A percentile compares a stretch with the other conserved stretches of the same genome.
phyloP scores from a whole-genome alignment of 495 filamentous ascomycete species.

The Hypoxylon crocopeplum region DNA sequence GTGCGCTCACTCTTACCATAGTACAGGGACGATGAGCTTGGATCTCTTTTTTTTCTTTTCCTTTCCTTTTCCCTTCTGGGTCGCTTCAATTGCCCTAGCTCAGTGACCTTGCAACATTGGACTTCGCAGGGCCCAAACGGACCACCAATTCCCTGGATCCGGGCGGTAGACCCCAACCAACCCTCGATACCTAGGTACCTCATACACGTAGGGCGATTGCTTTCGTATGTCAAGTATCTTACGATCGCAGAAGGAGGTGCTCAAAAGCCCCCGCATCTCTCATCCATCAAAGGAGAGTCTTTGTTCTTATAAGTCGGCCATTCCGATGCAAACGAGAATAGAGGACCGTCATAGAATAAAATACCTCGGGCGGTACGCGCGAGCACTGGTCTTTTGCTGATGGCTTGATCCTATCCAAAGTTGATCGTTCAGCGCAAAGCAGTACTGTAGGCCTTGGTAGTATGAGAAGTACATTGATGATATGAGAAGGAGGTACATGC shows the following conservation, averaged over 20 bases:
- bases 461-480: too few relatives aligned
- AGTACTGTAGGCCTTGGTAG: too few relatives aligned
- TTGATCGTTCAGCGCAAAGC: too few relatives aligned
- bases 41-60: constrained; percentile 1
- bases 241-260: background rate
- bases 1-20: constrained; percentile 4
- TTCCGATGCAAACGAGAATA: constrained; percentile 9
- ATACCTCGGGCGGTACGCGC: background rate
- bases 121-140: constrained; percentile 10
- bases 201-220: too few relatives aligned
- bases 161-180: constrained; percentile 9
- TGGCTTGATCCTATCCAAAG: constrained; percentile 27
- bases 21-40: constrained; percentile 3
- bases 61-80: constrained; percentile 4
- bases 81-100: constrained; percentile 28
- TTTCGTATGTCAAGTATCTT: too few relatives aligned
- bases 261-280: constrained; percentile 3
- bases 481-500: too few relatives aligned
- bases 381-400: constrained; percentile 18
- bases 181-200: too few relatives aligned
- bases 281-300: constrained; percentile 3
- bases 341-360: constrained; percentile 3
- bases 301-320: constrained; percentile 13
- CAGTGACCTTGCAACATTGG: constrained; percentile 7
- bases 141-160: constrained; percentile 26